These are phyloP conservation scores for Metschnikowia lochheadii DNA, from an alignment of 805 yeast species.

Conservation along the genomic window DNA sequence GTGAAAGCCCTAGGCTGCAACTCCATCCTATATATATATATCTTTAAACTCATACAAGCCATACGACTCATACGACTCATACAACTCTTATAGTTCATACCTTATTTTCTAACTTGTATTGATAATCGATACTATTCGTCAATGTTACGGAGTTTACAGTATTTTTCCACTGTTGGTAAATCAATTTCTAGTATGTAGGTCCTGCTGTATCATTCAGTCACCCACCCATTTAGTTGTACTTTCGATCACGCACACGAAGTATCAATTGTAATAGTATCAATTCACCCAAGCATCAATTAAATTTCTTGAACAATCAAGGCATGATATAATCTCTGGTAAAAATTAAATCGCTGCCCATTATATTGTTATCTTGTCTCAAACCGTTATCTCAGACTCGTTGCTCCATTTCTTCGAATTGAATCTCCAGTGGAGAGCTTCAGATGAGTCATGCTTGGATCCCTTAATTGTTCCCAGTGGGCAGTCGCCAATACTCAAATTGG, in stretches of 20 bases:
- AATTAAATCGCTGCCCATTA: too few species aligned
- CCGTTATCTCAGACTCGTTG: constrained; percentile 53
- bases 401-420: constrained; percentile 52
- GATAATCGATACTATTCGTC: too few species aligned
- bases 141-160: too few species aligned
- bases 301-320: too few species aligned
- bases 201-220: background rate
- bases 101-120: too few species aligned
- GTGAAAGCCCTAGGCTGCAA: constrained; percentile 18
- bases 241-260: background rate
- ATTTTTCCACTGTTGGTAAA: background rate
- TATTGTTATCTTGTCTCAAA: constrained; percentile 19
- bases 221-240: background rate
- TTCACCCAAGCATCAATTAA: too few species aligned
- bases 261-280: background rate
- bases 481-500: constrained; percentile 57
- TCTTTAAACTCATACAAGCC: too few species aligned
- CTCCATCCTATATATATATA: too few species aligned
- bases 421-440: constrained; percentile 66
- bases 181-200: background rate
- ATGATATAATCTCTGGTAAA: too few species aligned
- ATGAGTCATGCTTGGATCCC: constrained; percentile 53
- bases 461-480: constrained; percentile 63
- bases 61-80: too few species aligned
- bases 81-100: too few species aligned